Evolutionary conservation across 768 basidiomycete genomes (phyloP).

Genomic region (Xerocomellus chrysenteron): DNA sequence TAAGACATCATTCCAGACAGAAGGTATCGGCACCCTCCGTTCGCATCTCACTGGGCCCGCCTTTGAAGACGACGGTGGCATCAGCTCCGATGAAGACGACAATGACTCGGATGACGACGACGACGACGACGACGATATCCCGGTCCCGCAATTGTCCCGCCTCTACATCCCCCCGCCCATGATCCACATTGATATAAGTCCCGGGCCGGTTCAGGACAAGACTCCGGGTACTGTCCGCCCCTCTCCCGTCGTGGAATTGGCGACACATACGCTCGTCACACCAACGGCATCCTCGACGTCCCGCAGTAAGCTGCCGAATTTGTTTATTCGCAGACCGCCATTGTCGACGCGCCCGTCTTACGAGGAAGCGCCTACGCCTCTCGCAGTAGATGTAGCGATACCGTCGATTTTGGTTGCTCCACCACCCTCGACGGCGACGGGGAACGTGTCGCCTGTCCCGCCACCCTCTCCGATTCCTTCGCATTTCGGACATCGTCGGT

Average conservation of each 20-base stretch:
- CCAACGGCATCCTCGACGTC: slow-evolving; percentile 25
- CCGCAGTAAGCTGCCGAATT: slow-evolving; percentile 32
- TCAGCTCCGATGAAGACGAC: slow-evolving; percentile 55
- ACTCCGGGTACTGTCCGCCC: slow-evolving; percentile 27
- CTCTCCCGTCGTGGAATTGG: slow-evolving; percentile 19
- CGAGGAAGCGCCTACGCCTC: slow-evolving; percentile 14
- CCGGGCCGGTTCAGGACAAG: slow-evolving; percentile 5
- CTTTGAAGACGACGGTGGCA: slow-evolving; percentile 76
- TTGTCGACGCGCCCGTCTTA: slow-evolving; percentile 32
- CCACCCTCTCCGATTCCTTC: slow-evolving; percentile 25
- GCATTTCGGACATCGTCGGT: slow-evolving; percentile 30
- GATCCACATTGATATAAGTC: slow-evolving; percentile 20
- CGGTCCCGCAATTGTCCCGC: slow-evolving; percentile 22
- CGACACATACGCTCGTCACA: slow-evolving; percentile 26
- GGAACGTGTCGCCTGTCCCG: slow-evolving; percentile 10
- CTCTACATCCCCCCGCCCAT: slow-evolving; percentile 24
- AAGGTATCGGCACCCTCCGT: slow-evolving; percentile 82
- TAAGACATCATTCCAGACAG: slow-evolving; percentile 50
- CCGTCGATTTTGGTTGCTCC: slow-evolving; percentile 17
- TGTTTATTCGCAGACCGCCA: slow-evolving; percentile 37
- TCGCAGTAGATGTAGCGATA: neutral
- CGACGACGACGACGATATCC: slow-evolving; percentile 33
- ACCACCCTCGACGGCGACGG: slow-evolving; percentile 8
- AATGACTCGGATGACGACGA: slow-evolving; percentile 28
- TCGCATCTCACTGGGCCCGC: slow-evolving; percentile 54